phyloP scores from a whole-genome alignment of 1,284 basidiomycete genomes.

The Rhodotorula sp. region DNA sequence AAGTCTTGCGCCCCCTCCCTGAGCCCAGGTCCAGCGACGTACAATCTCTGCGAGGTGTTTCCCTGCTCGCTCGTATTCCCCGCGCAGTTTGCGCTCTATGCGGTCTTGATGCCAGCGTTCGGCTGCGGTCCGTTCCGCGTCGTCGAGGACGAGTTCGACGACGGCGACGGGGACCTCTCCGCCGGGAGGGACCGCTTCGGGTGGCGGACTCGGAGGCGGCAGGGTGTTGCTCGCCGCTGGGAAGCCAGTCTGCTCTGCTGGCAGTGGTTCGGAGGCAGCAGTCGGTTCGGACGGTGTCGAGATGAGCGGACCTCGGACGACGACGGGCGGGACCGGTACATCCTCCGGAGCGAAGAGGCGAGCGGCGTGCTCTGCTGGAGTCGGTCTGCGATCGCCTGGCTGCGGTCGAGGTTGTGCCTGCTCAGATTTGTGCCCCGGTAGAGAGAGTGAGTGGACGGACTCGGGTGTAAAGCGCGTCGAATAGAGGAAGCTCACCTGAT shows the following conservation, averaged over 20 bases:
- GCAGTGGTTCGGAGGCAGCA: background rate
- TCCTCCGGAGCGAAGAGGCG: conserved; percentile 19
- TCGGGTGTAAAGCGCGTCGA: background rate
- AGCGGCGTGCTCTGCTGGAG: conserved; percentile 17
- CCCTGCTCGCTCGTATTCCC: conserved; percentile 73
- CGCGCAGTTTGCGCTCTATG: conserved; percentile 63
- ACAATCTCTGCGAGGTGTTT: conserved; percentile 69
- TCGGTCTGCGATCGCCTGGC: background rate
- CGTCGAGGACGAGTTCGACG: conserved; percentile 31
- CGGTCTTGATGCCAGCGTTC: conserved; percentile 68
- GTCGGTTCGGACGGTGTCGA: conserved; percentile 10
- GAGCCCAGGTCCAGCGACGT: conserved; percentile 44
- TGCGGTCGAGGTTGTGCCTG: background rate
- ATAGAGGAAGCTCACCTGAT: background rate
- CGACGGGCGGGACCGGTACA: conserved; percentile 1
- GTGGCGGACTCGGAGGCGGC: conserved; percentile 6
- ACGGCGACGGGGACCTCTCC: conserved; percentile 13
- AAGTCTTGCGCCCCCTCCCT: background rate
- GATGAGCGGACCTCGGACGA: conserved; percentile 23
- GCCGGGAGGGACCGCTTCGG: background rate
- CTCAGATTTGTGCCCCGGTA: background rate
- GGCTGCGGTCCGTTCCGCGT: conserved; percentile 55
- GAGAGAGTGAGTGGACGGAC: background rate
- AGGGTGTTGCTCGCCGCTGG: background rate
- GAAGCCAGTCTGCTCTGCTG: background rate